phyloP scores from a whole-genome alignment of 768 basidiomycete genomes.

The Coprinellus micaceus region DNA sequence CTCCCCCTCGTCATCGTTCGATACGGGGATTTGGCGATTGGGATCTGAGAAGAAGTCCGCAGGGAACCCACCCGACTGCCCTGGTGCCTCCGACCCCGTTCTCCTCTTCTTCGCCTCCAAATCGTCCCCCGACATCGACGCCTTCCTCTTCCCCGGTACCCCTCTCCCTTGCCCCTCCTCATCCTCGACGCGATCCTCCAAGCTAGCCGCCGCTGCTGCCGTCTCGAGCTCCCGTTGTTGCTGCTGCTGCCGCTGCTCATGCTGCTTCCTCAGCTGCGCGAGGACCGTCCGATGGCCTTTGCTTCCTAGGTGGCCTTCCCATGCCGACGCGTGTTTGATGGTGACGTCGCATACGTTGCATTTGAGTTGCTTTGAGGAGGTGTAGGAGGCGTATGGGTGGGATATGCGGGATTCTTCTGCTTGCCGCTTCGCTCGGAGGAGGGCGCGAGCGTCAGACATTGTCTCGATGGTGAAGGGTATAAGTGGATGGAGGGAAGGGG shows the following conservation, averaged over 20 bases:
- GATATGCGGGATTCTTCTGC: slow-evolving; percentile 67
- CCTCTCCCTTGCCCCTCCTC: slow-evolving; percentile 21
- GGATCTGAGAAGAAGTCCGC: slow-evolving; percentile 81
- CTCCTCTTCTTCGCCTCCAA: slow-evolving; percentile 31
- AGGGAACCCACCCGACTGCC: slow-evolving; percentile 42
- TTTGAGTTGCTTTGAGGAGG: slow-evolving; percentile 59
- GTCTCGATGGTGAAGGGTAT: too few species aligned
- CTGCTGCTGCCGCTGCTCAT: slow-evolving; percentile 22
- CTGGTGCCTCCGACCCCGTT: slow-evolving; percentile 12
- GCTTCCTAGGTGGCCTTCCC: slow-evolving; percentile 83
- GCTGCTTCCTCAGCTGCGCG: slow-evolving; percentile 51
- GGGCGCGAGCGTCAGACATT: slow-evolving; percentile 82
- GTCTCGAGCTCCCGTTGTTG: slow-evolving; percentile 32
- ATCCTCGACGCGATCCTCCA: background rate
- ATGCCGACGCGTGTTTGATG: slow-evolving; percentile 78
- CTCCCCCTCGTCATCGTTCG: slow-evolving; percentile 40
- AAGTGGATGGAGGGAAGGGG: too few species aligned
- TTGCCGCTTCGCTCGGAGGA: slow-evolving; percentile 82
- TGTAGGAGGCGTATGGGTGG: slow-evolving; percentile 74
- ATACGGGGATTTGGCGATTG: slow-evolving; percentile 40
- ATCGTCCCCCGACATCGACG: slow-evolving; percentile 28
- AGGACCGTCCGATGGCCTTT: slow-evolving; percentile 68
- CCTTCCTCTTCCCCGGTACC: slow-evolving; percentile 25
- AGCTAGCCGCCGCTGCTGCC: slow-evolving; percentile 17
- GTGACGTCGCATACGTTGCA: slow-evolving; percentile 59